Evolutionary conservation across 163 green algal species (phyloP), one percentile per base, ranked within the genome.

Genomic region (Chlorella variabilis): DNA sequence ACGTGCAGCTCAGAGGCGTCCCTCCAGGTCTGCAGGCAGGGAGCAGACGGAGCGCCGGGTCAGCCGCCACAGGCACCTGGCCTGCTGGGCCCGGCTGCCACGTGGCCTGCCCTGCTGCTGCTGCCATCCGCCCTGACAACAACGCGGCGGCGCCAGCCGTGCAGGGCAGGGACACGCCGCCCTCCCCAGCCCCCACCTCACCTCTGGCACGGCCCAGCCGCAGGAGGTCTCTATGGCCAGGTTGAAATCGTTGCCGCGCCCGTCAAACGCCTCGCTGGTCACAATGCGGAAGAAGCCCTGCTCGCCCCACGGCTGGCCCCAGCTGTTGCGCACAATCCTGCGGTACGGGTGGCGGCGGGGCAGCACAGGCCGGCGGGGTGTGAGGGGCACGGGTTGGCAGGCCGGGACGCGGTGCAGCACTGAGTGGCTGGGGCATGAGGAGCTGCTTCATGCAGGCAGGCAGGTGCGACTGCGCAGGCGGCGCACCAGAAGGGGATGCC

Each of bases 401-500:
- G 59, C 11, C 45, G 15, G 45, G 45, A 54, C 11, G 45, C 15
- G 45, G 11, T 54, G 11, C 45, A 54, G 15, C 45, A 54, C 11
- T 54, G 45, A 11, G 15, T 15, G 45, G 45, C 45, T 15, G n/a
- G n/a, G n/a, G n/a, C n/a, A n/a, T n/a, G n/a, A n/a, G n/a, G n/a
- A 69, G 13, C 31, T 7, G 13, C 2, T 33, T 23, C 2, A 1
- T 8, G 58, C 27, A 38, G 58, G 58, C 2, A 20, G 9, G 29
- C 61, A 23, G 29, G 27, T 33, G 15, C 11, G 2, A 15, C 61
- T 33, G 61, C 31, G n/a, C n/a, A 67, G 4, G 17, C 1, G 17
- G 86, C 80, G 77, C 93, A 88, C 94, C 94, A 98, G 86, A 91
- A 95, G 74, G 96, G 92, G 0, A 90, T 80, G 34, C 87, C 92